phyloP scores from a whole-genome alignment of 1,139 yeast genomes.

The Zygosaccharomyces pseudobailii region DNA sequence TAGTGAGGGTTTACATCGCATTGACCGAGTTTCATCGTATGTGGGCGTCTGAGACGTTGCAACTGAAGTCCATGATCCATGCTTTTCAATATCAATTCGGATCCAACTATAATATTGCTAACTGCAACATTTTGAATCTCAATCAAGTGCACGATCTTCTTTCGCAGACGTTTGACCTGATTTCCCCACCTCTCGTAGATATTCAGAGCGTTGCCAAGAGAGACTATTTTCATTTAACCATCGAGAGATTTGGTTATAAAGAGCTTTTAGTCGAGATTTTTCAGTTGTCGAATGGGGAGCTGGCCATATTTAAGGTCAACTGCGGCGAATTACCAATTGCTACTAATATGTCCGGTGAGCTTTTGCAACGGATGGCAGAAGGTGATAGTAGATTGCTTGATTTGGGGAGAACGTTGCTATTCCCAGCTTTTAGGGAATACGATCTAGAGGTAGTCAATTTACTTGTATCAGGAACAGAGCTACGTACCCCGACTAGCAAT shows the following conservation, averaged over 20 bases:
- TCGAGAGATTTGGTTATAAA: conserved; percentile 11
- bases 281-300: conserved; percentile 24
- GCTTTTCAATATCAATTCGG: conserved; percentile 16
- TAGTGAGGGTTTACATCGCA: conserved; percentile 11
- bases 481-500: conserved; percentile 16
- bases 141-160: conserved; percentile 19
- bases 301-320: conserved; percentile 36
- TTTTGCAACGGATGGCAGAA: conserved; percentile 9
- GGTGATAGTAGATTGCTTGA: conserved; percentile 14
- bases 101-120: conserved; percentile 14
- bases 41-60: conserved; percentile 2
- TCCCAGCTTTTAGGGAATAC: conserved; percentile 33
- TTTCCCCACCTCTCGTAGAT: conserved; percentile 18
- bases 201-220: conserved; percentile 15
- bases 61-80: conserved; percentile 10
- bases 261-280: conserved; percentile 29
- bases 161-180: conserved; percentile 15
- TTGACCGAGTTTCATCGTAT: conserved; percentile 7
- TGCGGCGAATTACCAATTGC: conserved; percentile 14
- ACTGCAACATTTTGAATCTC: conserved; percentile 11
- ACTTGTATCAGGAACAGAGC: conserved; percentile 7
- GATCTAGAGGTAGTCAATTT: conserved; percentile 25
- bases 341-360: conserved; percentile 3
- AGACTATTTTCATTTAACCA: conserved; percentile 17
- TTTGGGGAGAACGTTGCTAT: conserved; percentile 35